Base-by-base conservation (phyloP, 1,139 yeast genomes). In the Kurtzmaniella quercitrusa region DNA sequence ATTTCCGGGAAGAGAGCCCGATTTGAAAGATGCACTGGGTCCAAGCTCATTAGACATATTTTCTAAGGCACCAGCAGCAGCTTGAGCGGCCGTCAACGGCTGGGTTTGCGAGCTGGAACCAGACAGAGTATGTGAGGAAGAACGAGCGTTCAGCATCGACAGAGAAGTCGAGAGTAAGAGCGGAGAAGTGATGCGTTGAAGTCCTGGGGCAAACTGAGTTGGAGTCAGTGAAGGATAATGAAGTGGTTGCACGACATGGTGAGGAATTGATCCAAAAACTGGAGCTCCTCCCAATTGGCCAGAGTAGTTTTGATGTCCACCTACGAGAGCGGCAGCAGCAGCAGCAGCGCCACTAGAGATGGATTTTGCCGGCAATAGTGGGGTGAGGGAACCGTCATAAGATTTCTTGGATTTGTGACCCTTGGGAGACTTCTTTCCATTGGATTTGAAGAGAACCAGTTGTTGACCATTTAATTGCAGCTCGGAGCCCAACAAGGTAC, bases 161-260 rank as follows among this genome's bases (percentile, higher is more conserved):
- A 70, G 63, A 0, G 81, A 63, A 46, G 79, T 68, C 15, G 75
- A 69, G 39, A 82, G 67, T 46, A 82, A 61, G 45, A 82, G 65
- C 0, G 88, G 88, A 11, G 86, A 81, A 0, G 87, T 82, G 46
- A 82, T 81, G 41, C 82, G 61, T 51, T 77, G 78, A 46, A 81
- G 62, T 37, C 82, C 82, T 0, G 85, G 80, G 29, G 85, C 86
- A 68, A 79, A 82, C 55, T 81, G 86, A 1, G 86, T 77, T 18
- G 88, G 88, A 1, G 86, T 81, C 1, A 85, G 79, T 3, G 80
- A 71, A 7, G 88, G 88, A 56, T 81, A 82, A 57, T 81, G 84
- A 40, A 82, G 63, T 11, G 86, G 85, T 52, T 70, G 75, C 2
- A 72, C 75, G 51, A 69, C 54, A 41, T 53, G 58, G 44, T 58